Base-by-base conservation (phyloP, 148 eudicot species). In the Talinum fruticosum region DNA sequence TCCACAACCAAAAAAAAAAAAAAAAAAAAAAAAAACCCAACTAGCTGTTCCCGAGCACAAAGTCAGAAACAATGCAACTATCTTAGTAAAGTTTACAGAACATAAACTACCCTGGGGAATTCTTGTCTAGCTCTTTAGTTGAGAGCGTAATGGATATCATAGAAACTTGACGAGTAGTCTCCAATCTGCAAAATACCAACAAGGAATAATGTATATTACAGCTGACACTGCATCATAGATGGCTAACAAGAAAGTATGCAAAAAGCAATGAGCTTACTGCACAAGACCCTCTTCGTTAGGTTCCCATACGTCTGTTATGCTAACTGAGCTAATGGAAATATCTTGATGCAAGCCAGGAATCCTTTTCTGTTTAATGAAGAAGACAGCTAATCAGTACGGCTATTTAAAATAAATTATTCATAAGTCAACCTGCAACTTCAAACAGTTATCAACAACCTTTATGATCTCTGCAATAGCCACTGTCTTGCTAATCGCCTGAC, bases 211-310 rank as follows among this genome's bases (percentile, higher is more conserved):
- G 45, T 5, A 4, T 10, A 41, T 41, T 5, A 41, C 45, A n/a
- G n/a, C n/a, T n/a, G n/a, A n/a, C n/a, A n/a, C n/a, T n/a, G n/a
- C n/a, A n/a, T n/a, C n/a, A n/a, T n/a, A n/a, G 5, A 51, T 59
- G 33, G 14, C 62, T 13, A 49, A 34, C 2, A 37, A 72, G 36
- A 51, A 62, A 68, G 51, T 24, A 75, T 8, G 61, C 32, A 47
- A 14, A 75, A 37, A 38, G 24, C 71, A 26, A 53, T 37, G 68
- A 73, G 85, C 97, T 83, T 83, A 96, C 99, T 86, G 89, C 68
- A 85, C 80, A 80, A 96, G 97, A 76, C 99, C 99, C 86, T 96
- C 99, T 83, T 96, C 99, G 84, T 89, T 87, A 51, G 99, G 99
- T 80, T 93, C 99, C 87, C 89, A 96, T 8, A 89, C 87, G 87